Evolutionary conservation across 768 basidiomycete species (phyloP), one percentile per base, ranked within the genome.

Genomic region (Artomyces pyxidatus): DNA sequence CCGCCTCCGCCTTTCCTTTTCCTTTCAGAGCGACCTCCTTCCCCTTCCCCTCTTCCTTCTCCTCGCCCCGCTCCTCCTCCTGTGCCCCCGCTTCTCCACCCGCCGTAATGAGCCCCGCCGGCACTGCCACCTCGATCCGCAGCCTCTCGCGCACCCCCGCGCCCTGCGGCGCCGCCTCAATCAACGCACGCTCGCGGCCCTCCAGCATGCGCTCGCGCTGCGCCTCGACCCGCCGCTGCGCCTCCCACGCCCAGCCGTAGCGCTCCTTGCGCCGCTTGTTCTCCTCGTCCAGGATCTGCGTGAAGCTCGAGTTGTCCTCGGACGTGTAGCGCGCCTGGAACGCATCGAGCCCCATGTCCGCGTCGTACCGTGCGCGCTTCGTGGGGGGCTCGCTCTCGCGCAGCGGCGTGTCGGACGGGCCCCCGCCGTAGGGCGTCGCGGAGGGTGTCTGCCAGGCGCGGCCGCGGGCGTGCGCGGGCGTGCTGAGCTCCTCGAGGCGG

Each of bases 281-380:
- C 72, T 97, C 95, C 47, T 85, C 81, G 50, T 92, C 81, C 47
- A 99, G 68, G 51, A 98, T 94, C 54, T 89, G 75, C 8, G 92
- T 90, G 63, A 99, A 98, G 51, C 93, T 96, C 5, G 94, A 82
- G 64, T 99, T 99, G 66, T 99, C 96, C 62, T 97, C 93, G 0
- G 93, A 96, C 1, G 96, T 98, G 63, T 90, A 96, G 37, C 77
- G 77, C 0, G 89, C 80, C 63, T 98, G 96, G 64, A 97, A 99
- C 14, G 70, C 70, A 63, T 97, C 92, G 16, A 97, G 75, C 48
- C 77, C 82, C 61, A 91, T 68, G 51, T 71, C 63, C 3, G 71
- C 68, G 57, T 88, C 76, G 58, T 77, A 82, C 48, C 76, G 77
- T 27, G 72, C 60, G 48, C 81, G 74, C 67, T 90, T 83, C 53